These are phyloP conservation scores for Sphagnurus paluster DNA, from an alignment of 1,284 basidiomycete genomes.

Conservation along the genomic window DNA sequence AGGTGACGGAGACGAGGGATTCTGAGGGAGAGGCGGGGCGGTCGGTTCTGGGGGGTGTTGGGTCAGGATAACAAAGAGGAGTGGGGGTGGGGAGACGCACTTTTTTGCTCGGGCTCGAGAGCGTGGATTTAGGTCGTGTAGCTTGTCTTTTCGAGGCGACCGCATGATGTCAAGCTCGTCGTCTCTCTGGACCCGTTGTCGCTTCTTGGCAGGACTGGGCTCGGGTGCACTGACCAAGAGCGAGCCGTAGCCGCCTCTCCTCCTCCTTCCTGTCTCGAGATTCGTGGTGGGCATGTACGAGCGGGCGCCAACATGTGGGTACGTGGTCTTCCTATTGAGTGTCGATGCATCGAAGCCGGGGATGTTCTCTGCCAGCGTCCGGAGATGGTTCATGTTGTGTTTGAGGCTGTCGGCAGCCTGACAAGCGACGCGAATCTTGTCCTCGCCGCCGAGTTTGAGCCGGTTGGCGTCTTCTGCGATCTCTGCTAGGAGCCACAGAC, in stretches of 20 bases:
- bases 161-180: constrained; percentile 58
- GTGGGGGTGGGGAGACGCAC: constrained; percentile 43
- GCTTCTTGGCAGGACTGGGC: constrained; percentile 65
- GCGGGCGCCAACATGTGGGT: constrained; percentile 69
- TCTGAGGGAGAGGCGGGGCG: constrained; percentile 70
- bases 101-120: constrained; percentile 56
- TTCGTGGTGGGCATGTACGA: constrained; percentile 61
- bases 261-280: constrained; percentile 59
- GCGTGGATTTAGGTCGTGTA: constrained; percentile 40
- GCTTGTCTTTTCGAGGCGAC: constrained; percentile 43
- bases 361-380: constrained; percentile 61
- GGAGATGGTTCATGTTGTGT: constrained; percentile 70
- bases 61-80: constrained; percentile 7
- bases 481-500: constrained; percentile 86
- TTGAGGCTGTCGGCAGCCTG: constrained; percentile 91
- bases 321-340: constrained; percentile 64
- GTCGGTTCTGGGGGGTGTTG: constrained; percentile 43
- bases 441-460: constrained; percentile 95
- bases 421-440: constrained; percentile 97
- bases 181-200: constrained; percentile 56
- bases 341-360: constrained; percentile 64
- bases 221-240: constrained; percentile 47
- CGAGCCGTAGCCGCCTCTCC: constrained; percentile 48
- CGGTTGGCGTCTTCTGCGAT: constrained; percentile 92
- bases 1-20: constrained; percentile 67